Percentiles rank a stretch among this genome's conserved stretches.
These are phyloP conservation scores for Dactylis glomerata DNA, from an alignment of 176 grass and related monocot species.

Conservation along the genomic window DNA sequence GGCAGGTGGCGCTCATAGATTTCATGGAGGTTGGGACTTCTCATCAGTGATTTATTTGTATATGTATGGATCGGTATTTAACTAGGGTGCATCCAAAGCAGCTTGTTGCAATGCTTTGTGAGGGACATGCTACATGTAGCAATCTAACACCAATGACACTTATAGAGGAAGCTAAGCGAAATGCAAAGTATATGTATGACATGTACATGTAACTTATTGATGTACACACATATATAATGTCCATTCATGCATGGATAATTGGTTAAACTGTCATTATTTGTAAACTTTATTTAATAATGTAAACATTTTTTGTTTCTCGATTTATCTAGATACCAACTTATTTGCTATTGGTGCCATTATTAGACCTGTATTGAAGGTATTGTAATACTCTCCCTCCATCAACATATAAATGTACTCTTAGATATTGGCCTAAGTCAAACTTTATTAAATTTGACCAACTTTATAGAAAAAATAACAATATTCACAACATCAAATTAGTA, in stretches of 20 bases:
- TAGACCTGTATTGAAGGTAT: not conserved
- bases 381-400: too few species aligned
- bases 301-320: not conserved
- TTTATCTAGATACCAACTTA: not conserved
- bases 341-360: not conserved
- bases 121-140: constrained; percentile 41
- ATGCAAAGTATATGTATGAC: constrained; percentile 42
- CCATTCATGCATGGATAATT: constrained; percentile 18
- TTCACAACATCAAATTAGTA: too few species aligned
- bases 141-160: constrained; percentile 46
- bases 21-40: constrained; percentile 84
- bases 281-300: constrained; percentile 40
- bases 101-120: constrained; percentile 59
- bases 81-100: constrained; percentile 53
- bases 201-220: constrained; percentile 64
- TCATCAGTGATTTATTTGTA: constrained; percentile 44
- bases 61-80: constrained; percentile 37
- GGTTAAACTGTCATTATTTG: constrained; percentile 23
- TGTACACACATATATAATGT: constrained; percentile 27
- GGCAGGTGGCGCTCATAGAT: constrained; percentile 68
- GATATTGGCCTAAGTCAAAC: too few species aligned
- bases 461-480: too few species aligned
- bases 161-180: constrained; percentile 52
- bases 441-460: too few species aligned
- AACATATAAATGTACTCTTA: too few species aligned